Evolutionary conservation across 371 early-diverging fungal genomes (phyloP).

Genomic region (Capillidium heterosporum): DNA sequence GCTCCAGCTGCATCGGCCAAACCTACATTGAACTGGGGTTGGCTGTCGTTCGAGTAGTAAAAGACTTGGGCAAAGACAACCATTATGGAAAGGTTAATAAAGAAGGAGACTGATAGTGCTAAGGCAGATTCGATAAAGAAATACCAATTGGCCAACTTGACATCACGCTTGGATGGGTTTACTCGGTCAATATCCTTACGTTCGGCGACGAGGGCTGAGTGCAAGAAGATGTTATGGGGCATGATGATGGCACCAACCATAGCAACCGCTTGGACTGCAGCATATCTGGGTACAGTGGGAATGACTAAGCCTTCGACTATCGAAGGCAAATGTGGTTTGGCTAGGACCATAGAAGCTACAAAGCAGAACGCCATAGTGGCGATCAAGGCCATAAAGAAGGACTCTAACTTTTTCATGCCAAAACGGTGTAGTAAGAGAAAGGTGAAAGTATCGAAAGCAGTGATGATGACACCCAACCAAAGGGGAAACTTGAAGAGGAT

Average conservation of each 20-base stretch:
- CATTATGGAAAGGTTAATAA: constrained; percentile 53
- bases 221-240: constrained; percentile 62
- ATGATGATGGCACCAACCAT: constrained; percentile 49
- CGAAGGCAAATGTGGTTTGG: constrained; percentile 25
- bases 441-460: constrained; percentile 43
- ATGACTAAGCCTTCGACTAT: constrained; percentile 37
- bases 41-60: constrained; percentile 15
- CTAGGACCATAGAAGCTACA: constrained; percentile 39
- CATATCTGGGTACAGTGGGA: constrained; percentile 31
- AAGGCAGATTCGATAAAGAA: constrained; percentile 45
- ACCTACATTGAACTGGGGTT: constrained; percentile 16
- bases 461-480: constrained; percentile 46
- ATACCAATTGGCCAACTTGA: constrained; percentile 43
- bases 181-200: not conserved
- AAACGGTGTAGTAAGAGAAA: constrained; percentile 41
- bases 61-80: constrained; percentile 50
- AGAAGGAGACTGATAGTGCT: constrained; percentile 37
- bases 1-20: constrained; percentile 42
- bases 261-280: constrained; percentile 42
- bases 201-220: constrained; percentile 15
- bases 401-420: constrained; percentile 43
- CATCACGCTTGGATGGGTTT: constrained; percentile 15
- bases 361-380: constrained; percentile 43
- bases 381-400: constrained; percentile 40
- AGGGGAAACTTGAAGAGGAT: constrained; percentile 36